These are phyloP conservation scores for Lactifluus rugatus DNA, from an alignment of 768 basidiomycete genomes.

Conservation along the genomic window DNA sequence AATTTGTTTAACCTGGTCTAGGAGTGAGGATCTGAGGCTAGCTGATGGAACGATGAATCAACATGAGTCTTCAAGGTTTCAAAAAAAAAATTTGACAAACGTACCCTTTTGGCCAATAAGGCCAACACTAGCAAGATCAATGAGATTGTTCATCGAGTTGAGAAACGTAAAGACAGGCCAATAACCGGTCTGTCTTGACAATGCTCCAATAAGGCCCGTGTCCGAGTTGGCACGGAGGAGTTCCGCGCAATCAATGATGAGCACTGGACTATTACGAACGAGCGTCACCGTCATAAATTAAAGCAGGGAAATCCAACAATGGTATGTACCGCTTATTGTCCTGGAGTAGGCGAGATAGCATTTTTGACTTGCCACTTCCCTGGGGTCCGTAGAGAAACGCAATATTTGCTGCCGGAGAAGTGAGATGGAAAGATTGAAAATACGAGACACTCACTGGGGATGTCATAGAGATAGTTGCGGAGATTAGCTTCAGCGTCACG, in stretches of 20 bases:
- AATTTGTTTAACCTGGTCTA: slow-evolving; percentile 77
- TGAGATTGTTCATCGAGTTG: slow-evolving; percentile 67
- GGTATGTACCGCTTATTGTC: slow-evolving; percentile 40
- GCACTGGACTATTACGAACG: slow-evolving; percentile 25
- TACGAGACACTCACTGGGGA: slow-evolving; percentile 45
- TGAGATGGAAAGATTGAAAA: not conserved
- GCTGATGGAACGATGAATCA: slow-evolving; percentile 35
- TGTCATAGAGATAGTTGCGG: slow-evolving; percentile 63
- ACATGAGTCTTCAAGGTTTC: not conserved
- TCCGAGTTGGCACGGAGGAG: slow-evolving; percentile 66
- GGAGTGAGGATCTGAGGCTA: slow-evolving; percentile 69
- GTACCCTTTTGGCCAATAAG: slow-evolving; percentile 91
- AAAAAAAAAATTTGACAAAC: not conserved
- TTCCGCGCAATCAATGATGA: slow-evolving; percentile 78
- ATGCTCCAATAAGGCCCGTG: slow-evolving; percentile 47
- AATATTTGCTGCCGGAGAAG: slow-evolving; percentile 43
- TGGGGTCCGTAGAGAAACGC: slow-evolving; percentile 77
- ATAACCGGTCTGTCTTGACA: slow-evolving; percentile 82
- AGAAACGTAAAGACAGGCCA: slow-evolving; percentile 84
- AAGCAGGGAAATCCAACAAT: not conserved
- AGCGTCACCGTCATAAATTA: slow-evolving; percentile 35
- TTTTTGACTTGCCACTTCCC: slow-evolving; percentile 65
- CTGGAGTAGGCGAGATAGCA: slow-evolving; percentile 46
- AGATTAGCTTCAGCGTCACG: slow-evolving; percentile 63
- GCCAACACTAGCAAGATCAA: slow-evolving; percentile 88